A percentile compares a stretch with the other conserved stretches of the same genome.
Conservation (phyloP, 495 filamentous ascomycete species). For the Annulohypoxylon maeteangense region DNA sequence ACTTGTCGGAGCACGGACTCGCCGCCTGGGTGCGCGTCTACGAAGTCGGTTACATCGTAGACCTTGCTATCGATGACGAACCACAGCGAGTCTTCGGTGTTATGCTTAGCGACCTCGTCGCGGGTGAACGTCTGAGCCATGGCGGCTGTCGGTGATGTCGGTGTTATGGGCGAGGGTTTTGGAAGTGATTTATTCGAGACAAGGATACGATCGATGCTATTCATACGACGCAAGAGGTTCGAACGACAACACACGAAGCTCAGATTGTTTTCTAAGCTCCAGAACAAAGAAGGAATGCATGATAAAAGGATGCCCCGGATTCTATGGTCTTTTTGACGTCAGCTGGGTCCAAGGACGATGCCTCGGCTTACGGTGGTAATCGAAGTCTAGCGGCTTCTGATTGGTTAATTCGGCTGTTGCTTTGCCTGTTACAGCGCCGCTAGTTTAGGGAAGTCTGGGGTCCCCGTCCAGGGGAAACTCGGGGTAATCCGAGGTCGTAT, state of each 20-base stretch:
- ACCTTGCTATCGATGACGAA: slow-evolving; percentile 90
- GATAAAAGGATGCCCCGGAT: background rate
- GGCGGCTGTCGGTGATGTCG: background rate
- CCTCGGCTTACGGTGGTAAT: slow-evolving; percentile 36
- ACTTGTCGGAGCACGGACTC: slow-evolving; percentile 84
- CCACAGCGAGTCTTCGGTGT: slow-evolving; percentile 79
- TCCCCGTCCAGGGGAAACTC: background rate
- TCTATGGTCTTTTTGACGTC: slow-evolving; percentile 16
- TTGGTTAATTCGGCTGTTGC: slow-evolving; percentile 20
- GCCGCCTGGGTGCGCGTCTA: slow-evolving; percentile 91
- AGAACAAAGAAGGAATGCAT: slow-evolving; percentile 8
- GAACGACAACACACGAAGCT: background rate
- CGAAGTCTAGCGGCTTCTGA: slow-evolving; percentile 20
- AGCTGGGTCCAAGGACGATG: slow-evolving; percentile 27
- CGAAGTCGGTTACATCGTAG: slow-evolving; percentile 92
- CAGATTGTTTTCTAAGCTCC: background rate
- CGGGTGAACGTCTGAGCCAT: slow-evolving; percentile 70
- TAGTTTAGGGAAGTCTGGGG: slow-evolving; percentile 2
- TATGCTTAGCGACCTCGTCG: slow-evolving; percentile 82
- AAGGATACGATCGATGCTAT: background rate
- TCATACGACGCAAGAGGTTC: background rate
- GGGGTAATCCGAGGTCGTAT: background rate
- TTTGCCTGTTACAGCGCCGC: background rate
- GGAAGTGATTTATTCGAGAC: background rate
- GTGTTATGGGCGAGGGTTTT: background rate